Evolutionary conservation across 805 yeast genomes (phyloP), one percentile per base, ranked within the genome.

Genomic region (Jamesozyma spencerorum): DNA sequence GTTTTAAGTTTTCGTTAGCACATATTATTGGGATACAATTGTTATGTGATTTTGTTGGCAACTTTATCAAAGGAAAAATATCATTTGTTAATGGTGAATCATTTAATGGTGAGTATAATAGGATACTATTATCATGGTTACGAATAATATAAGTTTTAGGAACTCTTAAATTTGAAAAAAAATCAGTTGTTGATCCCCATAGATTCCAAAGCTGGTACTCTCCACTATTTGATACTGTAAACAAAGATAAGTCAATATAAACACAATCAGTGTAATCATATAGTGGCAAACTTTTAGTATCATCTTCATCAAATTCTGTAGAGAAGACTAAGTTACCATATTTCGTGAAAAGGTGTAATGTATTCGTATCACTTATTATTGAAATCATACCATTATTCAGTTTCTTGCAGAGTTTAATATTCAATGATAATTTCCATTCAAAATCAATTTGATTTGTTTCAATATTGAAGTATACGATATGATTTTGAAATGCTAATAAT

Each of bases 41-140:
- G 34, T 62, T 62, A 17, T 52, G 39, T 2, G 62, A 56, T 31
- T 51, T 51, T 10, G 64, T 57, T 3, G 64, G 64, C 10, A 62
- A 38, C 37, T 51, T 57, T 4, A 55, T 43, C 13, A 48, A 43
- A 26, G 56, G 56, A 13, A 55, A 45, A 8, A 35, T 40, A 31
- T 53, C 54, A 18, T 46, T 47, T 18, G 45, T 46, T 11, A 42
- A 18, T 3, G 48, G 44, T 5, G 55, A 31, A 31, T 55, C 61
- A 12, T 43, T 43, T 15, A 47, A 39, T 8, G 60, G 57, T 2
- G 61, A 57, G 41, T 54, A 57, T 11, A 56, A 31, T 31, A 57
- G 41, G 28, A 60, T 48, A 13, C 29, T 13, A 37, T 58, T 57
- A n/a, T 47, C 47, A n/a, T 48, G 46, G 37, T 53, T 51, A 19